A percentile compares a stretch with the other conserved stretches of the same genome.
These are phyloP conservation scores for Mycena rebaudengoi DNA, from an alignment of 768 basidiomycete species.

Conservation along the genomic window DNA sequence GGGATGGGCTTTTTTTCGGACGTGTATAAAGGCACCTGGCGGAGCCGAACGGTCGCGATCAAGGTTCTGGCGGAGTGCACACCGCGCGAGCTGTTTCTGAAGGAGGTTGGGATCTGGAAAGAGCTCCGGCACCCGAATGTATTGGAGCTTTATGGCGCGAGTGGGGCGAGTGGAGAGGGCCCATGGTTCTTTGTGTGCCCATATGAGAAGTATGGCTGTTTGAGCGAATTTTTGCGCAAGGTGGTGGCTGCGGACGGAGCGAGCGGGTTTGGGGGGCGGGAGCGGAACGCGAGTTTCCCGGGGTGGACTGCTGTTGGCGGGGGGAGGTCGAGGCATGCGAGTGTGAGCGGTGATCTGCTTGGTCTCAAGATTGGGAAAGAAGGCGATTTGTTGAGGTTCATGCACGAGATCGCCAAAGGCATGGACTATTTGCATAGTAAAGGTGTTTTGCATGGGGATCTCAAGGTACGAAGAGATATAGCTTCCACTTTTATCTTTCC, in stretches of 20 bases:
- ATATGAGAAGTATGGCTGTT: slow-evolving; percentile 70
- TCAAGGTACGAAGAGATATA: slow-evolving; percentile 81
- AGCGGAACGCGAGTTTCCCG: slow-evolving; percentile 26
- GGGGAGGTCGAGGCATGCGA: slow-evolving; percentile 23
- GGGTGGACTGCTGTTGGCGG: slow-evolving; percentile 10
- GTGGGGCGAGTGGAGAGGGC: slow-evolving; percentile 70
- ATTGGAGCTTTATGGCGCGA: slow-evolving; percentile 79
- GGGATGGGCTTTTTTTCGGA: slow-evolving; percentile 81
- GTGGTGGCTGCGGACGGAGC: slow-evolving; percentile 26
- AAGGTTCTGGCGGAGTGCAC: slow-evolving; percentile 74
- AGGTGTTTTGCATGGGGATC: slow-evolving; percentile 80
- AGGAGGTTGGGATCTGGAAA: slow-evolving; percentile 79
- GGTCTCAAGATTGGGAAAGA: slow-evolving; percentile 36
- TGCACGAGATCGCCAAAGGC: slow-evolving; percentile 80
- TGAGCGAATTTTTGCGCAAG: slow-evolving; percentile 47
- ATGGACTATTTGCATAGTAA: slow-evolving; percentile 82
- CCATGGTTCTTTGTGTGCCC: slow-evolving; percentile 87
- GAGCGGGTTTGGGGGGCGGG: slow-evolving; percentile 27
- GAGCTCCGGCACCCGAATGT: slow-evolving; percentile 74
- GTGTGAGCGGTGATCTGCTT: slow-evolving; percentile 19
- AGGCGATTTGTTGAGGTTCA: slow-evolving; percentile 63
- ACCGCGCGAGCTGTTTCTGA: slow-evolving; percentile 69
- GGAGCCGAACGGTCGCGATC: slow-evolving; percentile 69
- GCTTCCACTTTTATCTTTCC: slow-evolving; percentile 18
- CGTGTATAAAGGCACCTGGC: slow-evolving; percentile 83